A percentile compares a stretch with the other conserved stretches of the same genome.
Evolutionary conservation across 306 rosid species (phyloP).

Genomic region (Cicer cuneatum): DNA sequence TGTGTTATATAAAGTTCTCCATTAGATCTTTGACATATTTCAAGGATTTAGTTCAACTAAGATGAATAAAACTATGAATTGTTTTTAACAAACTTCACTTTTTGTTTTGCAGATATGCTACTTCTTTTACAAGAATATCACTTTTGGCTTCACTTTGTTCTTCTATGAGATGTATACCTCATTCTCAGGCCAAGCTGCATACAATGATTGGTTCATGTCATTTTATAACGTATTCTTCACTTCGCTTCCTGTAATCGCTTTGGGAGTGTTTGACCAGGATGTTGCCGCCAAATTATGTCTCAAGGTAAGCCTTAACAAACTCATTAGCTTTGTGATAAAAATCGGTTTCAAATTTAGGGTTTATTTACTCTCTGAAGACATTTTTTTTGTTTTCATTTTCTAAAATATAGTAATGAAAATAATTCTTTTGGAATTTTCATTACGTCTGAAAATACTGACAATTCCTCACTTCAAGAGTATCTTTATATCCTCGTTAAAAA

Average conservation of each 20-base stretch:
- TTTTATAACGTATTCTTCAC: conserved; percentile 92
- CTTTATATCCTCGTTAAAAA: too few species aligned
- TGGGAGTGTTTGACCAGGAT: conserved; percentile 96
- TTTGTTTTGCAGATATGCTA: conserved; percentile 77
- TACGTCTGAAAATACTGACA: background rate
- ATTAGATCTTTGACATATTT: conserved; percentile 21
- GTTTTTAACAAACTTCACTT: conserved; percentile 43
- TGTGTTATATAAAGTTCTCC: background rate
- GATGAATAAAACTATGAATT: background rate
- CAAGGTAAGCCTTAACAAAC: conserved; percentile 61
- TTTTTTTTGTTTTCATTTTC: too few species aligned
- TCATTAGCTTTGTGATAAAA: conserved; percentile 3
- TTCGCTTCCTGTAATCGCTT: conserved; percentile 95
- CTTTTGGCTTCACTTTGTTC: conserved; percentile 88
- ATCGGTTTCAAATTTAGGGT: background rate
- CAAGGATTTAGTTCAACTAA: conserved; percentile 23
- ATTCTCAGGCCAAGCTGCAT: conserved; percentile 87
- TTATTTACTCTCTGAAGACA: too few species aligned
- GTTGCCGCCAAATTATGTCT: conserved; percentile 78
- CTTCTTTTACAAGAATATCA: conserved; percentile 96
- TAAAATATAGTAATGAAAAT: too few species aligned
- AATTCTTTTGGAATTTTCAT: too few species aligned
- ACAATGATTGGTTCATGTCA: conserved; percentile 91
- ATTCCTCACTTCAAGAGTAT: too few species aligned
- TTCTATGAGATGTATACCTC: conserved; percentile 80